Conservation (phyloP, 441 rosid genomes). For the Corymbia calophylla region DNA sequence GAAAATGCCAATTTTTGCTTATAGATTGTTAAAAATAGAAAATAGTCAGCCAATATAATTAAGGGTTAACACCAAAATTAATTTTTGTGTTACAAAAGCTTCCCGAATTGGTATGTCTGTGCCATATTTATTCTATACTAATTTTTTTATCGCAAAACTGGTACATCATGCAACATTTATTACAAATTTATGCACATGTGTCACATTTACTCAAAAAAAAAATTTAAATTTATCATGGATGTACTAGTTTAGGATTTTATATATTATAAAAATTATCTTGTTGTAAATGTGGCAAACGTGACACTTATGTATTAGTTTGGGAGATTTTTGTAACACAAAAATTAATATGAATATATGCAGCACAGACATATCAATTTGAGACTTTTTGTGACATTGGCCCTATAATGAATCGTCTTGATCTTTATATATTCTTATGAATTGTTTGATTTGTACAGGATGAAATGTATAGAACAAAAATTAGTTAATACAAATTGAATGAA, state of each 20-base stretch:
- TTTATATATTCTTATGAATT: background rate
- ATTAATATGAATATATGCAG: too few relatives aligned
- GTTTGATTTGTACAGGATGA: background rate
- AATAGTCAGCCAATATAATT: background rate
- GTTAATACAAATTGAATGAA: background rate
- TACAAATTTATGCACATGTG: too few relatives aligned
- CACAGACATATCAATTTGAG: rapidly evolving
- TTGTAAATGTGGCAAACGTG: too few relatives aligned
- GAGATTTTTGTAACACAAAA: too few relatives aligned
- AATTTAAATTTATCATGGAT: too few relatives aligned
- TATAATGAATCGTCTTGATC: background rate
- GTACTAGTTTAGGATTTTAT: too few relatives aligned
- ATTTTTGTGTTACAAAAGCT: too few relatives aligned
- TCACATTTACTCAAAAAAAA: background rate
- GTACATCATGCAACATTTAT: too few relatives aligned
- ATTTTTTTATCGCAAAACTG: too few relatives aligned
- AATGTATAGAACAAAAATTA: background rate
- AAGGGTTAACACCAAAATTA: background rate
- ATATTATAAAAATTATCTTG: too few relatives aligned
- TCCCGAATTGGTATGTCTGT: too few relatives aligned
- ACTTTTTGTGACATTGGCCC: background rate
- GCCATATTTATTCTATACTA: background rate
- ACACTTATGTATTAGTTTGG: too few relatives aligned
- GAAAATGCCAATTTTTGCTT: background rate
- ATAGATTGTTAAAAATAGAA: background rate